Base-by-base conservation (phyloP, 371 early-diverging fungal species). In the Mucor indicus region DNA sequence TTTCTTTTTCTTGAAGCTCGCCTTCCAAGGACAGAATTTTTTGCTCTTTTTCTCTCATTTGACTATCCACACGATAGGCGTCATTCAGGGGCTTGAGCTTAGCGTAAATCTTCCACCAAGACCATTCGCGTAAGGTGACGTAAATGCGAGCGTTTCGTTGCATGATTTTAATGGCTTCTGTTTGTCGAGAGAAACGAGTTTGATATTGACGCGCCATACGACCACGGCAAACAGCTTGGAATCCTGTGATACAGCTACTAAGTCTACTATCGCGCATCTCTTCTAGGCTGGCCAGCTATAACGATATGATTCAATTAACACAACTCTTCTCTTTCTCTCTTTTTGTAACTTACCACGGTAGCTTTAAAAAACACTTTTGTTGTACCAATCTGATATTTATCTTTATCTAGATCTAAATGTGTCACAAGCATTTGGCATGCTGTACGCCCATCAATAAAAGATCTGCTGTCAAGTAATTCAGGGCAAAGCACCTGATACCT, bases 351-450 rank as follows among this genome's bases (percentile, higher is more conserved):
- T 60, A 95, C 79, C 53, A 98, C 96, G 8, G 99, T 98, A 21
- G 99, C 95, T 8, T 92, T 84, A 85, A 99, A 99, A 65, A 99
- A 99, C 21, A 99, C 94, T 68, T 96, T 99, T 50, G 90, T 92
- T 13, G 78, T 84, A 47, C 99, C 99, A 35, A 99, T 81, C 20
- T 93, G 84, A 63, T 93, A 99, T 58, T 88, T 85, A 11, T 80
- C 81, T 27, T 72, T 66, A 55, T 95, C 95, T 50, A 97, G 67
- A 39, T 77, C 57, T 45, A 95, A 62, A 0, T 75, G 68, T 21
- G 90, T 86, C 7, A 98, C 63, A 4, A 96, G 68, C 17, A 77
- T 68, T 54, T 88, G 85, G 1, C 91, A 86, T 1, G 95, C 93
- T 22, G 86, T 83, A 25, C 90, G 82, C 31, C 92, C 93, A 67